Percentiles rank a stretch among this genome's conserved stretches.
phyloP scores from a whole-genome alignment of 352 stramenopile genomes.

The Thalassiosira gravida region DNA sequence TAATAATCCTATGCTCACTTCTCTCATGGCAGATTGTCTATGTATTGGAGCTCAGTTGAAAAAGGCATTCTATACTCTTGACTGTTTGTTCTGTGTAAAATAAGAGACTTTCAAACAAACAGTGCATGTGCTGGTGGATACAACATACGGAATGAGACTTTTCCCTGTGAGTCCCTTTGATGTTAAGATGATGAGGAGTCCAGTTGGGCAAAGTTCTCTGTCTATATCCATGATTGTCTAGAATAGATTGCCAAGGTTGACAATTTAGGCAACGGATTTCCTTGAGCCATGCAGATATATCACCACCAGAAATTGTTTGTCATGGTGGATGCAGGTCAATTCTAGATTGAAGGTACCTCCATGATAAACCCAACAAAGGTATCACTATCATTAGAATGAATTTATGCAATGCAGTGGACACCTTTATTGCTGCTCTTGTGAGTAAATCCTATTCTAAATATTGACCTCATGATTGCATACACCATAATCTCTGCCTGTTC shows the following conservation, averaged over 20 bases:
- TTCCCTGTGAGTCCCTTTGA: background rate
- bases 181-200: background rate
- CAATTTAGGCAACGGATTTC: constrained; percentile 11
- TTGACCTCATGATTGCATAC: background rate
- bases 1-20: constrained; percentile 3
- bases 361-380: constrained; percentile 17
- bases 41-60: background rate
- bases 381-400: constrained; percentile 25
- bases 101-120: background rate
- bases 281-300: constrained; percentile 10
- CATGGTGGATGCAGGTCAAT: constrained; percentile 8
- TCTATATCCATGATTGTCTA: constrained; percentile 16
- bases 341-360: constrained; percentile 16
- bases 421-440: constrained; percentile 15
- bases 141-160: background rate
- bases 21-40: constrained; percentile 7
- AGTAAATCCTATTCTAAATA: constrained; percentile 21
- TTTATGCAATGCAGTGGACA: constrained; percentile 6
- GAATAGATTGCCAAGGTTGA: constrained; percentile 21
- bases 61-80: constrained; percentile 12
- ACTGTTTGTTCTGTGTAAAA: constrained; percentile 2
- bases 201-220: constrained; percentile 14
- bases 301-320: constrained; percentile 13
- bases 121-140: background rate
- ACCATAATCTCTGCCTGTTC: constrained; percentile 28